Conservation (phyloP, 108 stramenopile genomes). For the Chaetoceros tenuissimus region DNA sequence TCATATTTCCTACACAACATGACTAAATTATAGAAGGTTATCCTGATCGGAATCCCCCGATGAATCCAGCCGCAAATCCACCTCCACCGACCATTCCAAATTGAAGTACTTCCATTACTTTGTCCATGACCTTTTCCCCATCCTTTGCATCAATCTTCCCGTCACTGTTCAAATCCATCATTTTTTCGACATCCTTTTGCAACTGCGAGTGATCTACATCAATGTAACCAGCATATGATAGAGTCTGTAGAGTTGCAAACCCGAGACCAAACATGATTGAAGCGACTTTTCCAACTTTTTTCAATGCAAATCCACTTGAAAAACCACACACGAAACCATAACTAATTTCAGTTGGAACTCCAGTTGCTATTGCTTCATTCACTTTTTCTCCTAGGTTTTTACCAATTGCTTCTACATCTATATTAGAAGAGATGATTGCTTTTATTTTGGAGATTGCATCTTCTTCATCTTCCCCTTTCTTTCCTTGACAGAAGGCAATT, state of each 20-base stretch:
- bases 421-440: not conserved
- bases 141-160: constrained; percentile 28
- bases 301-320: constrained; percentile 58
- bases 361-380: constrained; percentile 31
- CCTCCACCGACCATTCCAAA: constrained; percentile 22
- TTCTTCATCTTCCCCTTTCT: not conserved
- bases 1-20: no score
- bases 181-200: constrained; percentile 13
- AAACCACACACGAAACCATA: constrained; percentile 71
- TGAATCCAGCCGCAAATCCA: constrained; percentile 35
- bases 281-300: constrained; percentile 55
- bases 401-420: not conserved
- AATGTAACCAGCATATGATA: constrained; percentile 58
- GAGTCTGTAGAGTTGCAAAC: constrained; percentile 53
- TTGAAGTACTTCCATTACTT: constrained; percentile 23
- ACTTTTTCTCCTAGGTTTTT: constrained; percentile 6
- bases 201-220: constrained; percentile 59
- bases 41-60: constrained; percentile 27
- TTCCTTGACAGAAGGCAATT: not conserved
- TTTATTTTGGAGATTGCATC: not conserved
- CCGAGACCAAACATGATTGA: constrained; percentile 58
- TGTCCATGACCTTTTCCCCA: constrained; percentile 6
- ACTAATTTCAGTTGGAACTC: constrained; percentile 42
- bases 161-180: constrained; percentile 35
- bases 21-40: constrained; percentile 3